phyloP scores from a whole-genome alignment of 73 alveolate species.

The Uronychia binucleata region DNA sequence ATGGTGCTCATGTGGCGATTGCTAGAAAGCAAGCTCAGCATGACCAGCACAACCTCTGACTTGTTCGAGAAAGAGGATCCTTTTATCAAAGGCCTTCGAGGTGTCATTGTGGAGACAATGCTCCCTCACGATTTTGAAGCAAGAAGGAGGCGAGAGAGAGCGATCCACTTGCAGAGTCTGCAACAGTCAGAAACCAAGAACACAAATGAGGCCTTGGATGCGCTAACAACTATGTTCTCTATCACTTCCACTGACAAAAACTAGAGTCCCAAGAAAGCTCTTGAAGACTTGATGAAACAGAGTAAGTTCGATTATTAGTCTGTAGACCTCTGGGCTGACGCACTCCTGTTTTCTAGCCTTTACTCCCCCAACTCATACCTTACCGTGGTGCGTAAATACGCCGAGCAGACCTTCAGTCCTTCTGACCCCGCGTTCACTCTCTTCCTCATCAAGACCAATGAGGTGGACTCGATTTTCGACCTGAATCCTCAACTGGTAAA shows the following conservation, averaged over 20 bases:
- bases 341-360: background rate
- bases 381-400: background rate
- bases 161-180: background rate
- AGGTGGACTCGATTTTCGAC: background rate
- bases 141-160: background rate
- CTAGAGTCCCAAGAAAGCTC: background rate
- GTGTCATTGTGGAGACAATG: background rate
- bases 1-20: background rate
- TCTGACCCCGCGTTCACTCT: background rate
- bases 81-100: background rate
- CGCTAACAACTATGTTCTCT: background rate
- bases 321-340: background rate
- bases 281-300: background rate
- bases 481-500: background rate
- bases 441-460: background rate
- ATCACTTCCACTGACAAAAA: background rate
- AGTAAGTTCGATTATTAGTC: background rate
- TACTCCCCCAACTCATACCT: background rate
- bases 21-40: background rate
- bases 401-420: background rate
- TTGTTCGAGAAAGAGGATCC: background rate
- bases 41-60: background rate
- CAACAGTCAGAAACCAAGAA: background rate
- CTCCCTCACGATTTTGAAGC: background rate
- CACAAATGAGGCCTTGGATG: background rate